A percentile compares a stretch with the other conserved stretches of the same genome.
These are phyloP conservation scores for Xylariales sp. DNA, from an alignment of 2,329 filamentous ascomycete species.

Conservation along the genomic window DNA sequence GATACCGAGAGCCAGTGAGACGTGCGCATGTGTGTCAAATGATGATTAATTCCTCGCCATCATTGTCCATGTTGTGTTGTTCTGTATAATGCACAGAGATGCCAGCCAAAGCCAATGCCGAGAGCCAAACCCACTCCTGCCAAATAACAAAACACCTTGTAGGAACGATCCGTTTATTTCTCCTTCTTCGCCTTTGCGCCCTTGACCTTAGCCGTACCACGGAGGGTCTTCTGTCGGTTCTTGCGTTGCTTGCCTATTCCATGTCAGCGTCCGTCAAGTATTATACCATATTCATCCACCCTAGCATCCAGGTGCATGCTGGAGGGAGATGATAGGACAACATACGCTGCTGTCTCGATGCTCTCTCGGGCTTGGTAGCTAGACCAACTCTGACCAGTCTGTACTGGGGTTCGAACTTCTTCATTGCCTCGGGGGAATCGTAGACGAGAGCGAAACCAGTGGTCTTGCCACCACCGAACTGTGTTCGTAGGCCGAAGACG, in stretches of 20 bases:
- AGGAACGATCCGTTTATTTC: conserved; percentile 56
- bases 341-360: conserved; percentile 98
- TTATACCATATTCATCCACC: conserved; percentile 8
- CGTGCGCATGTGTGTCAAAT: background rate
- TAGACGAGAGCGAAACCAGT: conserved; percentile 98
- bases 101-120: conserved; percentile 21
- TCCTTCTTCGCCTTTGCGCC: conserved; percentile 92
- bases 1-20: conserved; percentile 1
- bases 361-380: conserved; percentile 92
- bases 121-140: conserved; percentile 26
- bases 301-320: no score
- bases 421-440: conserved; percentile 96
- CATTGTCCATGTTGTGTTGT: conserved; percentile 12
- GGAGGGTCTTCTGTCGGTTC: conserved; percentile 99
- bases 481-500: conserved; percentile 97
- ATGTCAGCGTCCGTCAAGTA: conserved; percentile 11
- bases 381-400: conserved; percentile 90
- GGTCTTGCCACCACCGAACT: conserved; percentile 99
- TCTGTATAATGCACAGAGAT: conserved; percentile 30
- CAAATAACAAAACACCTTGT: conserved; percentile 23
- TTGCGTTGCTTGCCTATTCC: conserved; percentile 99
- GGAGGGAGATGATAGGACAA: no score
- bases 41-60: background rate
- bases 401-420: conserved; percentile 99
- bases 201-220: conserved; percentile 98